Base-by-base conservation (phyloP, 2,329 filamentous ascomycete species). In the Helminthosporium solani region DNA sequence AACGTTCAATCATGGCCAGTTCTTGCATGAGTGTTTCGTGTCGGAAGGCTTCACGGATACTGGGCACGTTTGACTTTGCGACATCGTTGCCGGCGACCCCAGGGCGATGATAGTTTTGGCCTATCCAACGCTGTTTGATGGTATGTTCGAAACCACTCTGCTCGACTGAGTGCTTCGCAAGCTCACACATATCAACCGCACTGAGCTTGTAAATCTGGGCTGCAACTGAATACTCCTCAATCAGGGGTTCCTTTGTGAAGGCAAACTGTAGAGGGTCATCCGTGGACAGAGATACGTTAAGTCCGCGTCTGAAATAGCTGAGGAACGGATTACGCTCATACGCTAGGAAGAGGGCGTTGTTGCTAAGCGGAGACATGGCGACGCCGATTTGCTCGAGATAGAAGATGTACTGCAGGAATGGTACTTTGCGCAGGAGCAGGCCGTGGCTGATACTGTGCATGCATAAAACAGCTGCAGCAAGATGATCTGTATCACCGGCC, bases 201-300 rank as follows among this genome's bases (percentile, higher is more conserved):
- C 86, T 95, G 31, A 99, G 82, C 73, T 97, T 97, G 75, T 97
- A 99, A 48, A 99, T 99, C 72, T 99, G 94, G 3, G 94, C 94
- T 3, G 94, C 94, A 7, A 99, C 94, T 0, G 92, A 91, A 64
- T 99, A 99, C 67, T 99, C 94, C 70, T 99, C 94, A 57, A 99
- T 99, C 46, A 99, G 74, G 1, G 94, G 94, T 70, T 99, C 94
- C 63, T 97, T 99, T 5, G 94, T 99, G 66, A 96, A 99, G 2
- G 94, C 94, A 67, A 99, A 99, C 66, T 99, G 94, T 37, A 99
- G 78, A 18, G 94, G 94, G 66, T 99, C 94, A 64, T 99, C 94
- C 0, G 94, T 97, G 1, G 92, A 97, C 4, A 99, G 76, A 1
- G 92, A 97, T 6, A 99, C 91, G 65, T 99, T 99, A 41, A 99